Evolutionary conservation across 2,329 filamentous ascomycete genomes (phyloP).

Genomic region (Paraphaeosphaeria minitans): DNA sequence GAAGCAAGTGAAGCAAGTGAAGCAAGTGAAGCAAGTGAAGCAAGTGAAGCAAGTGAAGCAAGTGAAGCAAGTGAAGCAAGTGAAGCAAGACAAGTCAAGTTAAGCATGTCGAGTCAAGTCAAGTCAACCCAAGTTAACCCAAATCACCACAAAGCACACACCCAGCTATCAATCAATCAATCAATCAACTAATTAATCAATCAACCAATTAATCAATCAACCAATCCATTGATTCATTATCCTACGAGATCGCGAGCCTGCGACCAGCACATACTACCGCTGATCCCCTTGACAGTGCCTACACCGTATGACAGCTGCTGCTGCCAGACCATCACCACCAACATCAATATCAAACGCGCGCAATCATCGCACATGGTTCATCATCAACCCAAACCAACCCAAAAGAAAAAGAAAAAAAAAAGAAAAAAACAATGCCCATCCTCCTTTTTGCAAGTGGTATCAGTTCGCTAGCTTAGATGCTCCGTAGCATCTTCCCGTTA

Average conservation of each 20-base stretch:
- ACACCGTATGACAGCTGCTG: background rate
- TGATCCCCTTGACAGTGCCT: constrained; percentile 1
- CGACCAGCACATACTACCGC: constrained; percentile 1
- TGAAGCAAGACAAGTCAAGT: background rate
- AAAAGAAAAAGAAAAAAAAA: no score
- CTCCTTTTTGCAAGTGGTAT: constrained; percentile 5
- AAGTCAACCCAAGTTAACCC: no score
- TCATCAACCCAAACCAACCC: background rate
- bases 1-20: background rate
- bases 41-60: background rate
- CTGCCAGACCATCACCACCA: background rate
- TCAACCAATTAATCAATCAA: background rate
- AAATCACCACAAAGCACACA: background rate
- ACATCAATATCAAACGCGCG: background rate
- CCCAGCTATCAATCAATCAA: background rate
- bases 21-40: no score
- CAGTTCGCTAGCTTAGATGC: background rate
- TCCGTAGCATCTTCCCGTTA: background rate
- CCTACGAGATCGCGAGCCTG: background rate
- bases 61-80: no score
- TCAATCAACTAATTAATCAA: no score
- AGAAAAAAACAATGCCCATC: background rate
- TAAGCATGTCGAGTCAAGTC: background rate
- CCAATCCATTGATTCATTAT: background rate
- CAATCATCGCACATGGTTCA: background rate